Evolutionary conservation across 139 green algal genomes (phyloP).

Genomic region (Picochlorum sp.): DNA sequence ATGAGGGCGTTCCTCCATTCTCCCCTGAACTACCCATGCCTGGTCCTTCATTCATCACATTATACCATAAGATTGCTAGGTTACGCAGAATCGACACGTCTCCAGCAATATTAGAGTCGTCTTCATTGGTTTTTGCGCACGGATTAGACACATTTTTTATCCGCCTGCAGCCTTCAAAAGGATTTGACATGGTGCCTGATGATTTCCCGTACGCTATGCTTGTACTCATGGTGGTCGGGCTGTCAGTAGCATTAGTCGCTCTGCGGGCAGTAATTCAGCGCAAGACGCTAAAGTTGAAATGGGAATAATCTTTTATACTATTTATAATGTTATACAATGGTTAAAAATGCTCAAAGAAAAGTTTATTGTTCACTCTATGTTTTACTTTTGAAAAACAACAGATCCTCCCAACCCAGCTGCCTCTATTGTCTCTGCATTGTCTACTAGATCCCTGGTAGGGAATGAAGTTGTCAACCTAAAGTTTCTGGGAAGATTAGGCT

Average conservation of each 20-base stretch:
- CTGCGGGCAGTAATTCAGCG: slow-evolving; percentile 25
- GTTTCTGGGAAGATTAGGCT: slow-evolving; percentile 33
- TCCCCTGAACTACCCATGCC: slow-evolving; percentile 45
- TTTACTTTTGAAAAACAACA: slow-evolving; percentile 67
- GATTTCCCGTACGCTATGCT: slow-evolving; percentile 88
- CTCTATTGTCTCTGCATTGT: slow-evolving; percentile 60
- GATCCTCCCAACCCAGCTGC: slow-evolving; percentile 64
- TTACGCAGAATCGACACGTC: slow-evolving; percentile 26
- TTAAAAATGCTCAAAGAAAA: neutral
- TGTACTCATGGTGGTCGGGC: slow-evolving; percentile 51
- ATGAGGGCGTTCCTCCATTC: slow-evolving; percentile 83
- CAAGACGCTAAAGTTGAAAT: slow-evolving; percentile 44
- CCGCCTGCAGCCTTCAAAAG: slow-evolving; percentile 49
- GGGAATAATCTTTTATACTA: slow-evolving; percentile 34
- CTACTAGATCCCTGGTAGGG: slow-evolving; percentile 41
- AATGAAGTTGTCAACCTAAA: slow-evolving; percentile 65
- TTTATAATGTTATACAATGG: neutral
- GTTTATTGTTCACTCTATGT: neutral
- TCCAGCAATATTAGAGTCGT: slow-evolving; percentile 73
- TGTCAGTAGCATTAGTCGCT: slow-evolving; percentile 37
- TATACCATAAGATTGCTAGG: slow-evolving; percentile 33
- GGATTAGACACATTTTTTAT: slow-evolving; percentile 75
- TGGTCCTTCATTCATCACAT: slow-evolving; percentile 35
- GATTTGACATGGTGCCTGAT: slow-evolving; percentile 79
- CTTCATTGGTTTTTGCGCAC: slow-evolving; percentile 52